These are phyloP conservation scores for Ammopiptanthus mongolicus DNA, from an alignment of 306 rosid species.

Conservation along the genomic window DNA sequence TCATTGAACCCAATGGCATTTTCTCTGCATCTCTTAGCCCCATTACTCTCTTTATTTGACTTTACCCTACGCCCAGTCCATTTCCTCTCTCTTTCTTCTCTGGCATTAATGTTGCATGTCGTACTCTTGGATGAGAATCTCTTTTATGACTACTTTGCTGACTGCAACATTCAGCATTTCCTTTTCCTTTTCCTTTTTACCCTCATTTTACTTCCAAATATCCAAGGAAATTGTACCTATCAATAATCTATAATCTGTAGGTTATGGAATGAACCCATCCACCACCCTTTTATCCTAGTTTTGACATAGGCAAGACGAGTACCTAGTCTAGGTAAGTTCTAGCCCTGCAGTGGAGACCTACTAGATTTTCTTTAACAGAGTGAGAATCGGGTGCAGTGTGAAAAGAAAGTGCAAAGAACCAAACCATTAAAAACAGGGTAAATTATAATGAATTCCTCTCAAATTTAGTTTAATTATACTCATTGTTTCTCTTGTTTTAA, in stretches of 20 bases:
- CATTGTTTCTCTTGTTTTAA: too few species aligned
- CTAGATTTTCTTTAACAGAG: slow-evolving; percentile 12
- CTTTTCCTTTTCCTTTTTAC: slow-evolving; percentile 25
- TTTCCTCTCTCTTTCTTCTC: slow-evolving; percentile 24
- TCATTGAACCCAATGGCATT: slow-evolving; percentile 42
- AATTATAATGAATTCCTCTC: too few species aligned
- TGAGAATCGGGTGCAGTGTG: too few species aligned
- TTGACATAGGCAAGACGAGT: neutral
- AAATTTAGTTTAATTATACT: too few species aligned
- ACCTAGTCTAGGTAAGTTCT: slow-evolving; percentile 12
- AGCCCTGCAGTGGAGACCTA: slow-evolving; percentile 23
- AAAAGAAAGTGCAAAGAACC: too few species aligned
- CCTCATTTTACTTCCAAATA: slow-evolving; percentile 8
- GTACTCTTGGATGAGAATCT: slow-evolving; percentile 47
- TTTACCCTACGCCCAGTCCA: slow-evolving; percentile 37
- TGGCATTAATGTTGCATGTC: slow-evolving; percentile 40
- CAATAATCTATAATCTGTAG: neutral
- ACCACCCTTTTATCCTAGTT: slow-evolving; percentile 16
- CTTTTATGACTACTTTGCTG: slow-evolving; percentile 32
- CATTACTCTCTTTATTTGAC: slow-evolving; percentile 36
- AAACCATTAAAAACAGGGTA: too few species aligned
- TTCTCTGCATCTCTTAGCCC: slow-evolving; percentile 33
- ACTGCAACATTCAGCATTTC: slow-evolving; percentile 34
- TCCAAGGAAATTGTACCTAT: slow-evolving; percentile 6
- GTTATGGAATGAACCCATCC: slow-evolving; percentile 12